These are phyloP conservation scores for Agrocybe praecox DNA, from an alignment of 768 basidiomycete species.

Conservation along the genomic window DNA sequence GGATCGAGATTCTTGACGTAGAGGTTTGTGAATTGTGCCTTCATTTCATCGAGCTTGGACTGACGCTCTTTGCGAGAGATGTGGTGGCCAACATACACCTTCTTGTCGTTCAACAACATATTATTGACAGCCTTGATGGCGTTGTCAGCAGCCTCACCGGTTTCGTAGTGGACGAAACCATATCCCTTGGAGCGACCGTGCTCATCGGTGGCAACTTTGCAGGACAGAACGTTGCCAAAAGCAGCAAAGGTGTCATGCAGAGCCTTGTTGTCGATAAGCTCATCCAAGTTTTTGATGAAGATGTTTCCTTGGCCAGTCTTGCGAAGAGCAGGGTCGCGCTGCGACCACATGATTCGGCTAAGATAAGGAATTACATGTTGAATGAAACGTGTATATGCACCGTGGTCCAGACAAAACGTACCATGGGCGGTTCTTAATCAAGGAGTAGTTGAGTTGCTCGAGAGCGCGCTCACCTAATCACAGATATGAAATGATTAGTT, in stretches of 20 bases:
- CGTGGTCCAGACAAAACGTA: constrained; percentile 35
- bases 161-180: constrained; percentile 99
- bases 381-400: constrained; percentile 10
- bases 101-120: constrained; percentile 99
- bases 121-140: constrained; percentile 99
- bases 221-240: constrained; percentile 97
- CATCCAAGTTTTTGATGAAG: constrained; percentile 99
- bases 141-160: constrained; percentile 90
- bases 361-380: constrained; percentile 15
- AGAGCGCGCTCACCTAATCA: constrained; percentile 90
- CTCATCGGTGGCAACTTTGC: constrained; percentile 98
- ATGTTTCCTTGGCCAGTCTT: constrained; percentile 99
- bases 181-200: constrained; percentile 96
- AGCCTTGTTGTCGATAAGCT: constrained; percentile 98
- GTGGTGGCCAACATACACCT: constrained; percentile 98
- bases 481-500: constrained; percentile 8
- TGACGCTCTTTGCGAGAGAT: constrained; percentile 99
- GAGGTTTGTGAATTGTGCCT: constrained; percentile 95
- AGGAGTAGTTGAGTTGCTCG: constrained; percentile 98
- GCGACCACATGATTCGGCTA: constrained; percentile 99
- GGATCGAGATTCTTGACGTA: constrained; percentile 97
- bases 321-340: constrained; percentile 98
- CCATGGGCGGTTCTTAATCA: constrained; percentile 98
- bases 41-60: constrained; percentile 98
- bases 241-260: constrained; percentile 99